phyloP scores from a whole-genome alignment of 371 early-diverging fungal genomes.

The Blastocladiella emersonii region DNA sequence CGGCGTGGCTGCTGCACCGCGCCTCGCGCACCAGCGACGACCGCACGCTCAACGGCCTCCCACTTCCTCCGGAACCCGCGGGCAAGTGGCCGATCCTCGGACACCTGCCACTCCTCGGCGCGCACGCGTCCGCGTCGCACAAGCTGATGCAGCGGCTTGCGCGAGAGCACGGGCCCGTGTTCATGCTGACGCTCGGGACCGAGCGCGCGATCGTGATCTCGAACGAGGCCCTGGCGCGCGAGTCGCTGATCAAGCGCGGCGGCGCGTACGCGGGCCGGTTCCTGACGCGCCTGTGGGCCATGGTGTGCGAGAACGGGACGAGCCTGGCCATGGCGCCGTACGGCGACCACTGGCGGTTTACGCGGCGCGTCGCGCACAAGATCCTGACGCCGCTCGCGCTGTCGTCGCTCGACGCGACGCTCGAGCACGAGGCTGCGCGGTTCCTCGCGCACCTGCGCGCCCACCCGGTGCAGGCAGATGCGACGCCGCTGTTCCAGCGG shows the following conservation, averaged over 20 bases:
- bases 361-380: neutral
- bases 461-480: neutral
- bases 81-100: too few relatives aligned
- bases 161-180: slow-evolving; percentile 1
- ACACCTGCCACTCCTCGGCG: too few relatives aligned
- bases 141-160: too few relatives aligned
- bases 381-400: slow-evolving; percentile 4
- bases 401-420: neutral
- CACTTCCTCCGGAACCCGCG: too few relatives aligned
- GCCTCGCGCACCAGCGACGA: too few relatives aligned
- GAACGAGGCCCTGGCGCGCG: neutral
- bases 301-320: neutral
- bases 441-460: neutral
- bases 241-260: neutral
- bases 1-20: too few relatives aligned
- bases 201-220: neutral
- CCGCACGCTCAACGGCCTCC: too few relatives aligned
- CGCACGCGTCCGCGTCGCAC: too few relatives aligned
- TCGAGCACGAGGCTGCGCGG: neutral
- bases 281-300: neutral
- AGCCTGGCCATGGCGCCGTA: neutral
- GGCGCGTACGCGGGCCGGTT: neutral
- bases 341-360: neutral
- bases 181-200: neutral
- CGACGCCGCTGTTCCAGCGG: neutral